These are phyloP conservation scores for Adansonia madagascariensis DNA, from an alignment of 441 rosid species.

Conservation along the genomic window DNA sequence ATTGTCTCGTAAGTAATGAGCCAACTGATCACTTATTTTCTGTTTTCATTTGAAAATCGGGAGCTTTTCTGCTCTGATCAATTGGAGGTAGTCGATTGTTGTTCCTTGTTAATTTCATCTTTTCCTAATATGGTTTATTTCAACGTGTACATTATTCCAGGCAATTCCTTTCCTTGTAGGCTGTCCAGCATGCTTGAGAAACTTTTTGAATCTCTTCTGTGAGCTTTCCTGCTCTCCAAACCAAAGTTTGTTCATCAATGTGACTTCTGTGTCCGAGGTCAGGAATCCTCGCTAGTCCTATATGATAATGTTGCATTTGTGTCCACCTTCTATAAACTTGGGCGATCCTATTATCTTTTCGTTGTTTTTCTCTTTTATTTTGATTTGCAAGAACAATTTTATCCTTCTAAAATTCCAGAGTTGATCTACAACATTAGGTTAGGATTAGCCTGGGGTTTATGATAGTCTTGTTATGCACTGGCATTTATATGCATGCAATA, in stretches of 20 bases:
- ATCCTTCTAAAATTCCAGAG: not conserved
- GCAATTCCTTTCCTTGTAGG: slow-evolving; percentile 97
- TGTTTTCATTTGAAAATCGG: slow-evolving; percentile 10
- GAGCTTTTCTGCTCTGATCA: not conserved
- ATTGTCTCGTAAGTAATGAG: not conserved
- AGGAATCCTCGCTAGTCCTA: slow-evolving; percentile 25
- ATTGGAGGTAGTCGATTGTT: not conserved
- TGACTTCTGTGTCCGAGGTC: slow-evolving; percentile 82
- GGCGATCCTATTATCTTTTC: not conserved
- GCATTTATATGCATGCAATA: too few species aligned
- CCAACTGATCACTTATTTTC: not conserved
- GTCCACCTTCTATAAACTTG: slow-evolving; percentile 16
- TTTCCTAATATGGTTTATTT: slow-evolving; percentile 9
- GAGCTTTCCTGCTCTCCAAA: slow-evolving; percentile 97
- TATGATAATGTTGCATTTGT: slow-evolving; percentile 15
- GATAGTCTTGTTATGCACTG: too few species aligned
- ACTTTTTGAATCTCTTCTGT: slow-evolving; percentile 91
- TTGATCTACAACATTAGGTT: too few species aligned
- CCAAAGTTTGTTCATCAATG: slow-evolving; percentile 93
- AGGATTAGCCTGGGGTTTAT: too few species aligned
- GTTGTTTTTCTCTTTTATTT: too few species aligned
- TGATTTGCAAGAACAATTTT: not conserved
- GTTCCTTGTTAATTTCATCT: slow-evolving; percentile 19
- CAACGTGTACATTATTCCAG: slow-evolving; percentile 43
- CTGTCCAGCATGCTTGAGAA: slow-evolving; percentile 97